phyloP scores from a whole-genome alignment of 2,329 filamentous ascomycete species.

The Talaromyces sp. region DNA sequence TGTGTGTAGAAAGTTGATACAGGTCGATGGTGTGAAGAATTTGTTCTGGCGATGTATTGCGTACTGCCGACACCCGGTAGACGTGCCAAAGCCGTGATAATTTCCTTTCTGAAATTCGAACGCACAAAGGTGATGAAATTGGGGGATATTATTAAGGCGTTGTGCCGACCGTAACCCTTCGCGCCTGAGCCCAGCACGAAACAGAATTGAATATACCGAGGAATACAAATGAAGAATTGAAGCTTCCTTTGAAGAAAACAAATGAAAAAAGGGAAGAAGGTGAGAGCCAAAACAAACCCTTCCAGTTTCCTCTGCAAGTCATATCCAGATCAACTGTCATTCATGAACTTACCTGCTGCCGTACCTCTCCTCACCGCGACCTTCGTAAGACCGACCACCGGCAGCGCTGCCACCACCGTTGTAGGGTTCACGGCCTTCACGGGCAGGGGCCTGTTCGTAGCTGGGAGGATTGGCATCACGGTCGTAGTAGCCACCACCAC shows the following conservation, averaged over 20 bases:
- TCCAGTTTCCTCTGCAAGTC: slow-evolving; percentile 20
- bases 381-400: slow-evolving; percentile 38
- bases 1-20: slow-evolving; percentile 28
- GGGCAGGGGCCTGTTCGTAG: slow-evolving; percentile 38
- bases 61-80: slow-evolving; percentile 34
- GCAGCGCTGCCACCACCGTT: slow-evolving; percentile 35
- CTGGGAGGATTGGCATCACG: slow-evolving; percentile 51
- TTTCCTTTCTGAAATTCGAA: slow-evolving; percentile 23
- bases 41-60: slow-evolving; percentile 31
- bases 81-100: slow-evolving; percentile 32
- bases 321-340: slow-evolving; percentile 15
- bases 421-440: slow-evolving; percentile 31
- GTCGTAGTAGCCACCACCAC: slow-evolving; percentile 52
- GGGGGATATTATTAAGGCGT: slow-evolving; percentile 21
- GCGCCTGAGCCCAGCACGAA: slow-evolving; percentile 31
- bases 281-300: slow-evolving; percentile 19
- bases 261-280: slow-evolving; percentile 19
- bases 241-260: slow-evolving; percentile 20
- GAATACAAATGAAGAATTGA: slow-evolving; percentile 31
- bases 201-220: slow-evolving; percentile 34
- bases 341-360: slow-evolving; percentile 39
- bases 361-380: slow-evolving; percentile 39
- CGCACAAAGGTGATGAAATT: slow-evolving; percentile 30
- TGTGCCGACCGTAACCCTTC: slow-evolving; percentile 37
- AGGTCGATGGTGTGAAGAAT: slow-evolving; percentile 30